A percentile compares a stretch with the other conserved stretches of the same genome.
Evolutionary conservation across 2,329 filamentous ascomycete species (phyloP).

Genomic region (Trichophyton schoenleinii): DNA sequence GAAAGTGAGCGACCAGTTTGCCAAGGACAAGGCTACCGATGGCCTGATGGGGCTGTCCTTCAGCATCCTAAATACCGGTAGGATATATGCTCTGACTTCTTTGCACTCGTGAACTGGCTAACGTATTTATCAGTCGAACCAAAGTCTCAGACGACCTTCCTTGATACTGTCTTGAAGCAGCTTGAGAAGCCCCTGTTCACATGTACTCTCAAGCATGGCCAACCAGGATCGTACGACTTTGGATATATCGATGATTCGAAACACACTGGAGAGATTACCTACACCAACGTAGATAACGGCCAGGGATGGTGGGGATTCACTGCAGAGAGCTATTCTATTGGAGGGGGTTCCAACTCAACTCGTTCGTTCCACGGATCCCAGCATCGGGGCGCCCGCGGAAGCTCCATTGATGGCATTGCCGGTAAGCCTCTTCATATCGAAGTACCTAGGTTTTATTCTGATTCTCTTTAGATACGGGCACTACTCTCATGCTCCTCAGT

Average conservation of each 20-base stretch:
- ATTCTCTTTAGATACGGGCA: conserved; percentile 46
- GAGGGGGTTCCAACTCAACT: conserved; percentile 24
- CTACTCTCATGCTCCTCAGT: conserved; percentile 51
- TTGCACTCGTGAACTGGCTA: not conserved
- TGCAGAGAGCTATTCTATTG: conserved; percentile 46
- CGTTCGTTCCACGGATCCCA: not conserved
- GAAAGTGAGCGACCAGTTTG: conserved; percentile 44
- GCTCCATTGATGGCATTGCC: not conserved
- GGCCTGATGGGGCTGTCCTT: conserved; percentile 51
- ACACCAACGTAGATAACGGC: conserved; percentile 48
- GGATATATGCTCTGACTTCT: not conserved
- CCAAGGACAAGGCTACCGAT: conserved; percentile 41
- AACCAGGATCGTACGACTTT: conserved; percentile 58
- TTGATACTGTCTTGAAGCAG: conserved; percentile 51
- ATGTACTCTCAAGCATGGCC: conserved; percentile 50
- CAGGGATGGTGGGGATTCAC: conserved; percentile 58
- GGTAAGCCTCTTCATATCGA: not conserved
- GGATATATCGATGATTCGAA: conserved; percentile 54
- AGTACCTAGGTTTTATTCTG: not conserved
- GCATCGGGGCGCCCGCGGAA: not conserved
- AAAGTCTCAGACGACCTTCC: conserved; percentile 53
- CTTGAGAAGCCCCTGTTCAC: conserved; percentile 58
- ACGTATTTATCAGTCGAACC: conserved; percentile 9
- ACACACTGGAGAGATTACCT: conserved; percentile 51
- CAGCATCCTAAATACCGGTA: conserved; percentile 45